A percentile compares a stretch with the other conserved stretches of the same genome.
These are phyloP conservation scores for Neocucurbitaria cava DNA, from an alignment of 2,329 filamentous ascomycete genomes.

Conservation along the genomic window DNA sequence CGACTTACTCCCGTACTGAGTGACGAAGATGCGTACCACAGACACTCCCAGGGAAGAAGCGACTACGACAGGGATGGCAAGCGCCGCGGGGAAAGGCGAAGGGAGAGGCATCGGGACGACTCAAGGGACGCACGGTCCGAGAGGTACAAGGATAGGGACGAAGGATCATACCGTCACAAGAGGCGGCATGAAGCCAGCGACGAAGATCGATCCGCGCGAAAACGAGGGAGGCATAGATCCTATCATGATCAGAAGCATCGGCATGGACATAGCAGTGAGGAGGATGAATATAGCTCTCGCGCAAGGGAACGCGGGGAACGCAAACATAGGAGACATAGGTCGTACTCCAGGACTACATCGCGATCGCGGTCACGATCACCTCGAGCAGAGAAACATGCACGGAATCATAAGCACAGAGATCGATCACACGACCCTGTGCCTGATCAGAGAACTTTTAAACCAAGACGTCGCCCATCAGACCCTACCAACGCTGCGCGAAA, in stretches of 20 bases:
- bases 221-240: conserved; percentile 26
- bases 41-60: conserved; percentile 24
- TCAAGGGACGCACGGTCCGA: conserved; percentile 1
- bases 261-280: conserved; percentile 14
- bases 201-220: conserved; percentile 14
- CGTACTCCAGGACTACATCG: conserved; percentile 26
- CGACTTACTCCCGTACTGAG: conserved; percentile 28
- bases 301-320: conserved; percentile 11
- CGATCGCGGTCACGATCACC: conserved; percentile 28
- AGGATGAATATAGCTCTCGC: conserved; percentile 12
- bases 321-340: conserved; percentile 21
- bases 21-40: conserved; percentile 21
- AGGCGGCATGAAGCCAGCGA: conserved; percentile 20
- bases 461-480: not conserved
- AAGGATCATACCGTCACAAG: conserved; percentile 20
- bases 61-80: conserved; percentile 28
- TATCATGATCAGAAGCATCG: conserved; percentile 14
- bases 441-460: not conserved
- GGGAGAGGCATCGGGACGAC: conserved; percentile 12
- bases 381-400: conserved; percentile 14
- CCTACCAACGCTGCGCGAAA: conserved; percentile 1
- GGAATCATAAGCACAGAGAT: conserved; percentile 11
- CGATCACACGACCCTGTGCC: conserved; percentile 20
- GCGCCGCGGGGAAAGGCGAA: conserved; percentile 6
- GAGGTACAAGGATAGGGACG: conserved; percentile 20